Evolutionary conservation across 75 land plant species (phyloP), one percentile per base, ranked within the genome.

Genomic region (Sequoia sempervirens): DNA sequence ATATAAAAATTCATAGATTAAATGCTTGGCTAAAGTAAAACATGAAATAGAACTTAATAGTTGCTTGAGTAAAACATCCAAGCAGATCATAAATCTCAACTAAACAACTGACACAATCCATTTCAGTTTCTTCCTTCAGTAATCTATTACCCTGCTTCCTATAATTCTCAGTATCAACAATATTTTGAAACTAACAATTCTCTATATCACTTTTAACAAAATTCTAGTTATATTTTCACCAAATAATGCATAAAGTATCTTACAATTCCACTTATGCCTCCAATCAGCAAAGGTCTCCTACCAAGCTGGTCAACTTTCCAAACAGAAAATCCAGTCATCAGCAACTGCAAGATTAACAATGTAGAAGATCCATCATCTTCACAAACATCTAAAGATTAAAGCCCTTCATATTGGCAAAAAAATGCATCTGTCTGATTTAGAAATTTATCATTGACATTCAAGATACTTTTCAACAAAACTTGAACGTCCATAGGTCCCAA

Each of bases 301-400:
- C 99, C 99, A 83, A 97, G 88, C 83, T 94, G 91, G 84, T 97
- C 99, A 52, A 94, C 99, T 83, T 92, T 92, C 45, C 90, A 81
- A 45, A 97, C 99, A 83, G 99, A 98, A 73, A 97, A 80, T 69
- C 95, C 89, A 17, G 99, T 97, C 99, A 97, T 97, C 70, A 96
- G 50, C 11, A 97, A 88, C 98, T 96, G 93, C 84, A 87, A 66
- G 34, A 80, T 36, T 38, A 73, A 3, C 41, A 82, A 36, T 8
- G 30, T 28, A 82, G 26, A 70, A 23, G 80, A 40, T 79, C 28
- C 11, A 28, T 41, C 41, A 82, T 34, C 76, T 34, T 56, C 82
- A 17, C 32, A 18, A 43, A 40, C 45, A 45, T 45, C 28, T 3
- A 78, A 78, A n/a, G 50, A 78, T n/a, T 75, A 75, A 75, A 75